Evolutionary conservation across 805 yeast genomes (phyloP), one percentile per base, ranked within the genome.

Genomic region (Candida dendrica): DNA sequence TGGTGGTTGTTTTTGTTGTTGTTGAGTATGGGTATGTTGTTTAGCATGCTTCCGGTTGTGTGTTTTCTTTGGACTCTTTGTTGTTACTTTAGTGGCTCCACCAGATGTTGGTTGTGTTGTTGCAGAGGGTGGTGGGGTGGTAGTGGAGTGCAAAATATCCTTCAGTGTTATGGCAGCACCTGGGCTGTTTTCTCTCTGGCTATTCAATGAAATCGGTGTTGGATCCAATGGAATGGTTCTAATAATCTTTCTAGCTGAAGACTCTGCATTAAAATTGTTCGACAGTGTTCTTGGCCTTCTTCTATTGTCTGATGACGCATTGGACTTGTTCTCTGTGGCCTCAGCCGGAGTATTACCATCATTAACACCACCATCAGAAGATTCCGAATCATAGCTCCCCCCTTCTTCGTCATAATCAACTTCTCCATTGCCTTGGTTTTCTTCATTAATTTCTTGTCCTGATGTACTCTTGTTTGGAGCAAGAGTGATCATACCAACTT

Each of bases 171-270:
- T 24, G 16, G 41, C 17, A 16, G 46, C 38, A 2, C 43, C 36
- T 36, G 45, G 49, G 26, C 45, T 51, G 20, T 41, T 45, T 8
- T 49, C 47, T 10, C 41, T 44, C 10, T 42, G 49, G 5, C 42
- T 34, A 33, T 45, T 51, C 30, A 57, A 26, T 1, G 61, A 46
- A 32, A 85, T 85, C 5, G 95, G 95, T 41, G 76, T 81, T 0
- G 95, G 95, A 58, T 85, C 95, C 47, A 85, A 64, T 3, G 95
- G 95, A 49, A 85, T 81, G 0, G 90, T 85, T 38, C 79, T 72
- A 37, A 85, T 85, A 47, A 85, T 81, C 55, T 74, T 77, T 48
- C 93, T 69, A 1, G 91, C 93, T 37, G 81, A 75, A 20, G 77
- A 72, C 54, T 81, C 91, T 1, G 87, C 85, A 55, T 82, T 74